A percentile compares a stretch with the other conserved stretches of the same genome.
These are phyloP conservation scores for Hyphodiscus sp. DNA, from an alignment of 2,329 filamentous ascomycete species.

Conservation along the genomic window DNA sequence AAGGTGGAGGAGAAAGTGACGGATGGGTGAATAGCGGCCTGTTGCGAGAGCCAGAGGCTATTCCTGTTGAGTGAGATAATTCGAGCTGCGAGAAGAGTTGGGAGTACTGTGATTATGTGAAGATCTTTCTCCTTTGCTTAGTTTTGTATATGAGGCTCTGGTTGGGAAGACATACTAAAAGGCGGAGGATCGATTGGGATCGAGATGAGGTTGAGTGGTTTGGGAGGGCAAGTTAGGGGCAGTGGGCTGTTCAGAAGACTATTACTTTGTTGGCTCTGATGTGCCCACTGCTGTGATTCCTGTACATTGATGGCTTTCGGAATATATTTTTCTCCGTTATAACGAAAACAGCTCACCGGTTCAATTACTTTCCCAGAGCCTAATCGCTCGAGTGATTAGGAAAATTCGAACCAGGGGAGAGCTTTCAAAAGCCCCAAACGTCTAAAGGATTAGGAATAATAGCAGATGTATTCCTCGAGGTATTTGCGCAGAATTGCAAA, in stretches of 20 bases:
- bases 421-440: too few species aligned
- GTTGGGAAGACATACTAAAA: neutral
- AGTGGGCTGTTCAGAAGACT: neutral
- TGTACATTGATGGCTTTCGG: neutral
- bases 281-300: neutral
- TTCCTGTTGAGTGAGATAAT: too few species aligned
- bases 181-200: neutral
- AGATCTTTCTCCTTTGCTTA: neutral
- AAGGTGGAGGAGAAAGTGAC: constrained; percentile 7
- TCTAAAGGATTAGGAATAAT: too few species aligned
- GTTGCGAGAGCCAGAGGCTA: too few species aligned
- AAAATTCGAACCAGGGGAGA: too few species aligned
- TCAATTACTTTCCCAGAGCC: neutral
- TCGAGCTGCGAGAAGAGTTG: too few species aligned
- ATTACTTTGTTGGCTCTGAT: neutral
- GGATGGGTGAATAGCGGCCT: too few species aligned
- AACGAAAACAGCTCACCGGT: neutral
- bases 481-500: too few species aligned
- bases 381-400: too few species aligned
- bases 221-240: neutral
- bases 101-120: neutral
- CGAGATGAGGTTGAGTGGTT: neutral
- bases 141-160: neutral
- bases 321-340: neutral
- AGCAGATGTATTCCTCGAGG: too few species aligned